Percentiles rank a stretch among this genome's conserved stretches.
These are phyloP conservation scores for Lodderomyces beijingensis DNA, from an alignment of 1,139 yeast genomes.

Conservation along the genomic window DNA sequence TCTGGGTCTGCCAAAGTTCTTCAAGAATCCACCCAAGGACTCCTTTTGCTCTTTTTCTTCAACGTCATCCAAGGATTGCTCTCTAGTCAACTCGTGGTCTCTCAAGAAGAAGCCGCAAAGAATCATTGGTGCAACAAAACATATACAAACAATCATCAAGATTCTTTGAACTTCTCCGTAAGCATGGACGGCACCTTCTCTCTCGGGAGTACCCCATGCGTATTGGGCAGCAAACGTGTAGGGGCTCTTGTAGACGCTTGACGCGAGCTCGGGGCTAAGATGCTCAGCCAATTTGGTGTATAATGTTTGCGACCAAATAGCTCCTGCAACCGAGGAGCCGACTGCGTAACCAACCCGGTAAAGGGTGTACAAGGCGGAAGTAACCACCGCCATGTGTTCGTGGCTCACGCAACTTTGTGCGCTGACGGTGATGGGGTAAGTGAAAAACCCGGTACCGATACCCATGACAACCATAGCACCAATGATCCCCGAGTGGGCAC, in stretches of 20 bases:
- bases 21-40: constrained; percentile 5
- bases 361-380: constrained; percentile 28
- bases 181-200: constrained; percentile 27
- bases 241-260: constrained; percentile 26
- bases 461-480: constrained; percentile 32
- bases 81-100: constrained; percentile 27
- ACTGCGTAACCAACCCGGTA: constrained; percentile 36
- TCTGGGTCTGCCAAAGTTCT: constrained; percentile 4
- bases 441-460: constrained; percentile 35
- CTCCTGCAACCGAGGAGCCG: constrained; percentile 35
- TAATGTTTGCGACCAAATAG: constrained; percentile 31
- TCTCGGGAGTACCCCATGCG: constrained; percentile 31
- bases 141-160: constrained; percentile 28
- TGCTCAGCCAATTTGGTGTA: constrained; percentile 13
- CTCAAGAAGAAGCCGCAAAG: constrained; percentile 28
- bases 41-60: constrained; percentile 12
- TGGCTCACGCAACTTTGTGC: constrained; percentile 33
- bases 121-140: constrained; percentile 32
- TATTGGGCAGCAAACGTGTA: constrained; percentile 22
- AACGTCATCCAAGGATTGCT: constrained; percentile 17
- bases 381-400: constrained; percentile 36
- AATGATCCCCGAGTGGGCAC: constrained; percentile 30
- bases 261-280: constrained; percentile 22
- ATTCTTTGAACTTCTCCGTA: constrained; percentile 32
- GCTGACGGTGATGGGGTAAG: constrained; percentile 31